Evolutionary conservation across 805 yeast genomes (phyloP), one percentile per base, ranked within the genome.

Genomic region (Teunomyces lycoperdinae): DNA sequence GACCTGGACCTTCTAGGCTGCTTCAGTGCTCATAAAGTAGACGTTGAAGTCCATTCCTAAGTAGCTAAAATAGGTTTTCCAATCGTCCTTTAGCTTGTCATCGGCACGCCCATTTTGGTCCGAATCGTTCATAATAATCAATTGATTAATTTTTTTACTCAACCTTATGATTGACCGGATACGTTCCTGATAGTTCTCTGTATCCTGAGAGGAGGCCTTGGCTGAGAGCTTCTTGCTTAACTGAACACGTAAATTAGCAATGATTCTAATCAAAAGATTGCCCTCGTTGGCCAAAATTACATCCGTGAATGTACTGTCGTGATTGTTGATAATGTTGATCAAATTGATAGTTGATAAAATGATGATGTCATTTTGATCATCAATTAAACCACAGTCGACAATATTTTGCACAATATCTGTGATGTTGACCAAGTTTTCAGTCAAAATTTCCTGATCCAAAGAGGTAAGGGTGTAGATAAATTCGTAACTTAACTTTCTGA

Each of bases 401-500:
- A 83, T 74, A 2, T 68, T 68, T 6, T 63, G 68, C 14, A 77
- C 68, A 31, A 78, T 66, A 31, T 61, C 66, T 9, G 53, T 56
- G 48, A 67, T 58, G 47, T 66, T 57, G 33, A 70, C 61, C 1
- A 51, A 44, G 24, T 60, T 53, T 9, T 52, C 56, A 9, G 50
- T 56, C 11, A 58, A 46, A 13, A 50, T 55, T 3, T 55, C 27
- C 3, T 16, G 11, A 5, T 61, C 20, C 52, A 49, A 38, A 4
- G 63, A 61, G 9, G 68, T 61, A 3, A 85, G 62, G 7, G 87
- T 76, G 61, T 82, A 84, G 27, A 88, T 66, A 17, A 84, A 67
- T 58, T 88, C 96, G 62, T 84, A 86, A 5, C 87, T 74, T 33
- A 85, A 77, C 59, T 86, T 86, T 46, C 96, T 74, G 49, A 81